Evolutionary conservation across 2,329 filamentous ascomycete species (phyloP).

Genomic region (Pseudogymnoascus sp.): DNA sequence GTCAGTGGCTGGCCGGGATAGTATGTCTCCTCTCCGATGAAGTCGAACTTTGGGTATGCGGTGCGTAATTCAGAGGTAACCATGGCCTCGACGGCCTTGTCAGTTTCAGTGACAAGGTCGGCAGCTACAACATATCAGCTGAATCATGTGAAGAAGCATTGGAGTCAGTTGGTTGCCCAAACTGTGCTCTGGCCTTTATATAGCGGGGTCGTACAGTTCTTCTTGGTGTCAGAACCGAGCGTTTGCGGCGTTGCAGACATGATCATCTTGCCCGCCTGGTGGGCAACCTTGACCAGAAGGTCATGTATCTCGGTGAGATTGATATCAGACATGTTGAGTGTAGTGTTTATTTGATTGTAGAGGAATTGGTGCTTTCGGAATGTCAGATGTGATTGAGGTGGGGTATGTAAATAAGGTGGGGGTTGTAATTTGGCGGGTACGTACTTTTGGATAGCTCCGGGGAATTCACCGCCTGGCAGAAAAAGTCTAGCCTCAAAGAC

Average conservation of each 20-base stretch:
- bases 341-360: not conserved
- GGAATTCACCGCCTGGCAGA: conserved; percentile 11
- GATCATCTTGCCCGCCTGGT: conserved; percentile 59
- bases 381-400: not conserved
- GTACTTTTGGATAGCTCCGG: not conserved
- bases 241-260: conserved; percentile 51
- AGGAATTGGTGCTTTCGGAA: not conserved
- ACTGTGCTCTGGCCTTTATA: not conserved
- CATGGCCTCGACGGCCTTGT: conserved; percentile 57
- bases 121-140: conserved; percentile 40
- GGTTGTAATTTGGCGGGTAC: not conserved
- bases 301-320: conserved; percentile 56
- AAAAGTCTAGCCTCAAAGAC: conserved; percentile 8
- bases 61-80: conserved; percentile 45
- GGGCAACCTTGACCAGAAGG: conserved; percentile 50
- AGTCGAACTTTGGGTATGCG: conserved; percentile 49
- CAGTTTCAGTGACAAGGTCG: conserved; percentile 62
- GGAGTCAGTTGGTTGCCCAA: not conserved
- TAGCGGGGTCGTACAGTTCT: conserved; percentile 44
- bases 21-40: conserved; percentile 74
- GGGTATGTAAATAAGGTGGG: conserved; percentile 5
- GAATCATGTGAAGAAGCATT: not conserved
- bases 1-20: conserved; percentile 56
- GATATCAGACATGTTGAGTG: conserved; percentile 42
- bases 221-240: conserved; percentile 51